Conservation (phyloP, 2,329 filamentous ascomycete genomes). For the Fusarium secorum region DNA sequence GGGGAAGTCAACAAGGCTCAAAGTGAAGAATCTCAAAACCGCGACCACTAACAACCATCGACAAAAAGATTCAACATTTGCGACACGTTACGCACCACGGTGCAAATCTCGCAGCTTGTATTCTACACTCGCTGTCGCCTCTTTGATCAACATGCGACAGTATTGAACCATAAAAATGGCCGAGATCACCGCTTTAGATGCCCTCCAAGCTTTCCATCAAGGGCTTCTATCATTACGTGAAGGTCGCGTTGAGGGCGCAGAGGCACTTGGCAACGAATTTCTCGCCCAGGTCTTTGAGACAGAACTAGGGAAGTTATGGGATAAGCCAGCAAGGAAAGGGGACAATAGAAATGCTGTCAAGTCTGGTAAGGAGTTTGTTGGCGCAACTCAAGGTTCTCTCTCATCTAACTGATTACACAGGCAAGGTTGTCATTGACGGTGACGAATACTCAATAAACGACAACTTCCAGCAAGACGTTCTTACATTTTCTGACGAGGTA, state of each 20-base stretch:
- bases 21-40: conserved; percentile 44
- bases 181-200: conserved; percentile 74
- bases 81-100: conserved; percentile 36
- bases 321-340: conserved; percentile 78
- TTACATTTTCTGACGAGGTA: conserved; percentile 86
- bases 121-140: conserved; percentile 26
- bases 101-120: conserved; percentile 37
- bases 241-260: conserved; percentile 66
- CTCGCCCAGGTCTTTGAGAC: conserved; percentile 75
- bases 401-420: conserved; percentile 54
- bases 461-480: conserved; percentile 82
- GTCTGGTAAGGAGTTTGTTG: conserved; percentile 60
- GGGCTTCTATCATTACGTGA: conserved; percentile 82
- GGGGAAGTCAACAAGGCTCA: conserved; percentile 44
- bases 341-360: conserved; percentile 76
- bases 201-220: conserved; percentile 84
- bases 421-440: conserved; percentile 76
- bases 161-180: conserved; percentile 66
- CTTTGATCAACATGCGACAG: conserved; percentile 56
- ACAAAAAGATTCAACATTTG: conserved; percentile 37
- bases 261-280: conserved; percentile 75
- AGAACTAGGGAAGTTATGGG: conserved; percentile 75
- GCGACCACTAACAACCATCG: conserved; percentile 36
- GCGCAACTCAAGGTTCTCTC: conserved; percentile 1
- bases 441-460: conserved; percentile 83